Base-by-base conservation (phyloP, 148 eudicot species). In the Chenopodium berlandieri region DNA sequence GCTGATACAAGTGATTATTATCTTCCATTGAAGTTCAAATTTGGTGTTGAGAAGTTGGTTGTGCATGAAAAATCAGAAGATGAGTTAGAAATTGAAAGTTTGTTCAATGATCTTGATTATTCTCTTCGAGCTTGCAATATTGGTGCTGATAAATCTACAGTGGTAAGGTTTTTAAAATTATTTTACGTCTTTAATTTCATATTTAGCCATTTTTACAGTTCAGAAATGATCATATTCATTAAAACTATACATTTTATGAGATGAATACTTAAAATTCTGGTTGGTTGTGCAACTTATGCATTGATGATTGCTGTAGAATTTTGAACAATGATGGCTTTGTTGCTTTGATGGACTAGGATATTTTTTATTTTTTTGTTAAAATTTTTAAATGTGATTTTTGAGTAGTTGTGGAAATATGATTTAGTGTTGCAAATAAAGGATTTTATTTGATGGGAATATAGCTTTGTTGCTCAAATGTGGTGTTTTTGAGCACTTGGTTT, bases 61-160 rank as follows among this genome's bases (percentile, higher is more conserved):
- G 74, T 62, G 10, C 71, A 82, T 1, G 82, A 78, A 48, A 88
- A 84, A 71, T 25, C 86, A 1, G 83, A 82, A 37, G 79, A 63
- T 12, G 92, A 90, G 2, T 9, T 22, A n/a, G 89, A 84, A 83
- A 37, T 76, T 0, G 90, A 90, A 12, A 30, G 14, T 3, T 83
- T 90, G 32, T 91, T 88, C 68, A 82, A 87, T 5, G 89, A 91
- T 65, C 79, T 88, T 75, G 87, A 87, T 0, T 79, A 84, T 13
- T 65, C 34, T 32, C 84, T 91, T 70, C 79, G 68, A 50, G 60
- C 87, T 50, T 83, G 52, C 48, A 82, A 84, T 27, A 84, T 88
- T 73, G 91, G 86, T 72, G 66, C 27, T 48, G 83, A 88, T 81
- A 68, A 71, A 47, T n/a, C 84, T 74, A 32, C 30, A 17, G 1